Evolutionary conservation across 805 yeast genomes (phyloP).

Genomic region (Metschnikowia similis): DNA sequence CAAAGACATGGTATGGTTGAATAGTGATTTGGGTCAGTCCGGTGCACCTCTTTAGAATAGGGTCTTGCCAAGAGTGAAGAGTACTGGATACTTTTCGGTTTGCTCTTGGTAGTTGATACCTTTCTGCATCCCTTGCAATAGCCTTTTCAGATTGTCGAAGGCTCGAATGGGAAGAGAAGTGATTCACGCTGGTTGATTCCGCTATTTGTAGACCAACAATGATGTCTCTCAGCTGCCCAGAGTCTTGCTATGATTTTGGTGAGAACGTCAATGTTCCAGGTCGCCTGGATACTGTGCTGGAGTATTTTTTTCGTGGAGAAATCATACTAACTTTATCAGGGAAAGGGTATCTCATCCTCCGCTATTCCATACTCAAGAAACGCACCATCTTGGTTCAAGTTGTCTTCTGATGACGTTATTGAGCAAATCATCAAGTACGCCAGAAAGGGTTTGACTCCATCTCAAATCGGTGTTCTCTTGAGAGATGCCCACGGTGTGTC

Average conservation of each 20-base stretch:
- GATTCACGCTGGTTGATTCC: slow-evolving; percentile 46
- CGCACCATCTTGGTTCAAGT: slow-evolving; percentile 99
- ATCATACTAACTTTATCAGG: slow-evolving; percentile 45
- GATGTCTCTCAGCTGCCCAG: background rate
- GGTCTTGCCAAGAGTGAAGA: slow-evolving; percentile 29
- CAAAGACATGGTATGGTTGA: slow-evolving; percentile 19
- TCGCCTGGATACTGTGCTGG: slow-evolving; percentile 4
- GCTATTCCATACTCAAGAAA: slow-evolving; percentile 99
- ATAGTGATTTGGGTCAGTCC: slow-evolving; percentile 23
- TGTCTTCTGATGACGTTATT: slow-evolving; percentile 89
- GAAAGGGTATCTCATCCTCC: slow-evolving; percentile 99
- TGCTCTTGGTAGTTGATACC: slow-evolving; percentile 25
- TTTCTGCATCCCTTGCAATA: background rate
- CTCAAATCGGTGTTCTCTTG: slow-evolving; percentile 98
- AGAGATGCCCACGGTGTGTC: slow-evolving; percentile 99
- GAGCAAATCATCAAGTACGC: slow-evolving; percentile 99
- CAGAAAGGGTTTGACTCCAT: slow-evolving; percentile 99
- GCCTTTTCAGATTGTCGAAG: background rate
- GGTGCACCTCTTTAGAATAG: slow-evolving; percentile 21
- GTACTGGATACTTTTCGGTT: slow-evolving; percentile 11
- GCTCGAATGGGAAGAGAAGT: background rate
- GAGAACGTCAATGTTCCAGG: background rate
- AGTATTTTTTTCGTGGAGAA: background rate
- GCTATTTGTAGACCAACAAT: slow-evolving; percentile 34
- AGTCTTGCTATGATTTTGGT: no score